Conservation (phyloP, 805 yeast genomes). For the Barnettozyma californica region DNA sequence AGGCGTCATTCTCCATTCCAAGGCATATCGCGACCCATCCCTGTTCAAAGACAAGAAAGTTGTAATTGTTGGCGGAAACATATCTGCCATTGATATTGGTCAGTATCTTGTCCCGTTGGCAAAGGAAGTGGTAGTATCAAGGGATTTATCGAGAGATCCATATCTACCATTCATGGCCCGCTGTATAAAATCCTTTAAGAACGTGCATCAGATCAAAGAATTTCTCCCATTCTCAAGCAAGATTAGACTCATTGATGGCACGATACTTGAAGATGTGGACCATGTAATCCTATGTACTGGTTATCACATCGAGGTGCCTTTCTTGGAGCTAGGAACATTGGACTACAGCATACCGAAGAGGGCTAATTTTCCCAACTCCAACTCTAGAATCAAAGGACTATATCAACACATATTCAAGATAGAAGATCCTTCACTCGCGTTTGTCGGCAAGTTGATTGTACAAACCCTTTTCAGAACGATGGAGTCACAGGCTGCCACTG, state of each 20-base stretch:
- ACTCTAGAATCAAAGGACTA: conserved; percentile 34
- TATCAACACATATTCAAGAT: conserved; percentile 43
- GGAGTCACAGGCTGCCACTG: conserved; percentile 48
- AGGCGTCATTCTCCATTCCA: conserved; percentile 45
- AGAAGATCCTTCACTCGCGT: conserved; percentile 41
- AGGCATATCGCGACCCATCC: conserved; percentile 39
- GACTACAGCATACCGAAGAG: conserved; percentile 23
- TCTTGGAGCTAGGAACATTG: conserved; percentile 25
- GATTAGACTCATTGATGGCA: conserved; percentile 30
- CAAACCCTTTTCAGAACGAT: conserved; percentile 44
- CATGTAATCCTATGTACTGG: conserved; percentile 39
- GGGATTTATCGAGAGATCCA: conserved; percentile 63
- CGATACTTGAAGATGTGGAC: conserved; percentile 31
- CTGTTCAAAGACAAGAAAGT: conserved; percentile 36
- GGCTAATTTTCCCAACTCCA: conserved; percentile 17
- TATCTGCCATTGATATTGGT: conserved; percentile 39
- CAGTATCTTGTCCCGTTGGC: conserved; percentile 36
- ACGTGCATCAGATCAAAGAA: conserved; percentile 25
- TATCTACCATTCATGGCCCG: conserved; percentile 37
- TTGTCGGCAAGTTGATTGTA: conserved; percentile 37
- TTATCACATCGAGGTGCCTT: conserved; percentile 38
- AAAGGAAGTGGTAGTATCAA: conserved; percentile 51
- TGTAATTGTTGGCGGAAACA: conserved; percentile 39
- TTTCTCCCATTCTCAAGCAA: conserved; percentile 25
- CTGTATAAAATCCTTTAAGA: conserved; percentile 22